These are phyloP conservation scores for Leptographium lundbergii DNA, from an alignment of 2,329 filamentous ascomycete species.

Conservation along the genomic window DNA sequence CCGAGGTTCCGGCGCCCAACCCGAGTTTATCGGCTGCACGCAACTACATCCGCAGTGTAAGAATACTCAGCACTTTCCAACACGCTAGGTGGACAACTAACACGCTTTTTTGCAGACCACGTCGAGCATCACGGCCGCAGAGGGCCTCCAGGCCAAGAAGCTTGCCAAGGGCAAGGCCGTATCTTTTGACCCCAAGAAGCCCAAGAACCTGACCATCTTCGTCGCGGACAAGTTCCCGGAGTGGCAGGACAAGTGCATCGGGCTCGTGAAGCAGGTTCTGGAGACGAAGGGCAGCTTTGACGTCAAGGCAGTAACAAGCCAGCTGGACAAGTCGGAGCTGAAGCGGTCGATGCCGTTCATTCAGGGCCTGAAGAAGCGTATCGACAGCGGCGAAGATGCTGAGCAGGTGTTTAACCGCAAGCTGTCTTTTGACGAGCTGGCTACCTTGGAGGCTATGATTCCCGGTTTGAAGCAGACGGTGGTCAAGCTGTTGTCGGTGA, in stretches of 20 bases:
- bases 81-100: neutral
- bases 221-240: slow-evolving; percentile 66
- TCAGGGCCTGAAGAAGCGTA: slow-evolving; percentile 70
- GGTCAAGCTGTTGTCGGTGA: slow-evolving; percentile 34
- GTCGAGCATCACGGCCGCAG: slow-evolving; percentile 14
- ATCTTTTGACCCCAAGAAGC: slow-evolving; percentile 77
- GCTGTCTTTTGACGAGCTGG: slow-evolving; percentile 79
- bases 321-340: slow-evolving; percentile 74
- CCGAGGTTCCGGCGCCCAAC: slow-evolving; percentile 52
- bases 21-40: slow-evolving; percentile 62
- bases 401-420: slow-evolving; percentile 68
- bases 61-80: neutral
- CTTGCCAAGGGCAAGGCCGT: slow-evolving; percentile 84
- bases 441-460: slow-evolving; percentile 62
- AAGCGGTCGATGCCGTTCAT: slow-evolving; percentile 99
- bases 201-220: slow-evolving; percentile 85
- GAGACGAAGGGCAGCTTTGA: slow-evolving; percentile 27
- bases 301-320: slow-evolving; percentile 68
- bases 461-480: slow-evolving; percentile 43
- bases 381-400: slow-evolving; percentile 56
- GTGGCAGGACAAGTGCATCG: slow-evolving; percentile 88
- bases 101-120: slow-evolving; percentile 2
- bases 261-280: slow-evolving; percentile 52
- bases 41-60: slow-evolving; percentile 56
- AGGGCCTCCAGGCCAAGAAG: slow-evolving; percentile 16